Percentiles rank a stretch among this genome's conserved stretches.
These are phyloP conservation scores for Conoideocrella luteorostrata DNA, from an alignment of 2,329 filamentous ascomycete species.

Conservation along the genomic window DNA sequence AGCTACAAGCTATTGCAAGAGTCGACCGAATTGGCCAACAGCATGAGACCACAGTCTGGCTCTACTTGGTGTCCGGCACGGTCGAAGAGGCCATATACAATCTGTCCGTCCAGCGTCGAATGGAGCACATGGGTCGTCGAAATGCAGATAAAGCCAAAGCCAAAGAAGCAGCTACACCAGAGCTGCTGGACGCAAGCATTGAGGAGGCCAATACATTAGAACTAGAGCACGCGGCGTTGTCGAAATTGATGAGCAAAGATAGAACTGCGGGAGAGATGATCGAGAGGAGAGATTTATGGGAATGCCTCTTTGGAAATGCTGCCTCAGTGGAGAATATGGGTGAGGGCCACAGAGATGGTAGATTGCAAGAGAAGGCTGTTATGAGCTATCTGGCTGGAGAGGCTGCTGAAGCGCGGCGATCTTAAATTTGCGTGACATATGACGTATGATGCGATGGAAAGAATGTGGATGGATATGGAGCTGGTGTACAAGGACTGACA, in stretches of 20 bases:
- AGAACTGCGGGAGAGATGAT: constrained; percentile 74
- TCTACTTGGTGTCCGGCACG: constrained; percentile 85
- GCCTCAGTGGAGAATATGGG: constrained; percentile 20
- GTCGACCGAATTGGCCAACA: constrained; percentile 92
- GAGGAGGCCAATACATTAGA: constrained; percentile 83
- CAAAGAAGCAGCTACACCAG: constrained; percentile 30
- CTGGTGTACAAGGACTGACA: too few relatives aligned
- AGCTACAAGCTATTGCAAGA: constrained; percentile 89
- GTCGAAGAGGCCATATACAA: constrained; percentile 91
- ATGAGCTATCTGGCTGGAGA: constrained; percentile 39
- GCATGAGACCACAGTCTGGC: constrained; percentile 85
- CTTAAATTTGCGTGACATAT: background rate
- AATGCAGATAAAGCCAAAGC: constrained; percentile 27
- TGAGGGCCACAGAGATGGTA: constrained; percentile 16
- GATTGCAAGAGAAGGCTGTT: constrained; percentile 27
- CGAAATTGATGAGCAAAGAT: constrained; percentile 63
- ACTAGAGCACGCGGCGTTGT: constrained; percentile 65
- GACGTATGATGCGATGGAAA: background rate
- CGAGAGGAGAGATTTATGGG: constrained; percentile 73
- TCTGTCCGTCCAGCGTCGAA: constrained; percentile 69
- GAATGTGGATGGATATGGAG: too few relatives aligned
- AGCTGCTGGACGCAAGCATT: constrained; percentile 55
- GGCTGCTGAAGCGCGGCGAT: constrained; percentile 24
- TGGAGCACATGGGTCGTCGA: constrained; percentile 63
- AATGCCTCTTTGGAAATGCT: constrained; percentile 70